phyloP scores from a whole-genome alignment of 176 grass and related monocot species.

The Aegilops speltoides region DNA sequence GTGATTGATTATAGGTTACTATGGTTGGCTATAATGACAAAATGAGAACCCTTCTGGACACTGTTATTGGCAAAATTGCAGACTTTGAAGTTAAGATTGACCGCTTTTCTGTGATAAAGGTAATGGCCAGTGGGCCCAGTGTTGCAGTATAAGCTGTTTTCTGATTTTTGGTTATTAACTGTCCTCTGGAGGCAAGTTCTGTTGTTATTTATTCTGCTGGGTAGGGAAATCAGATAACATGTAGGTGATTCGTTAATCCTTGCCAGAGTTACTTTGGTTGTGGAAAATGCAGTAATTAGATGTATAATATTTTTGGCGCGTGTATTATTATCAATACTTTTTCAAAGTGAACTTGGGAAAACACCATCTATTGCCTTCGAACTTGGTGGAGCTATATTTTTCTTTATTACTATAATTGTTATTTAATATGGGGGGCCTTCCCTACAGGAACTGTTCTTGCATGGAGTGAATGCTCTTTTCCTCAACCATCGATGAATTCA shows the following conservation, averaged over 20 bases:
- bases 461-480: background rate
- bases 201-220: background rate
- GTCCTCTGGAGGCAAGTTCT: conserved; percentile 7
- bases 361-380: background rate
- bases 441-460: background rate
- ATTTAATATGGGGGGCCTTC: background rate
- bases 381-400: background rate
- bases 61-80: conserved; percentile 76
- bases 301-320: background rate
- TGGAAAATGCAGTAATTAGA: background rate
- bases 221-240: background rate
- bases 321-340: conserved; percentile 14
- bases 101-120: conserved; percentile 95
- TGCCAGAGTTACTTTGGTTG: background rate
- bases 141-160: conserved; percentile 27
- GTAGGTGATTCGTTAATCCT: background rate
- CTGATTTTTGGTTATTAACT: conserved; percentile 15
- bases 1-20: conserved; percentile 61
- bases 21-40: conserved; percentile 95
- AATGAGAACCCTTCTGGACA: conserved; percentile 91
- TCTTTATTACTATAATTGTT: too few relatives aligned
- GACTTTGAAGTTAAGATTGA: conserved; percentile 85
- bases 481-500: background rate
- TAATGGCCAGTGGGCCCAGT: conserved; percentile 26
- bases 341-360: background rate